phyloP scores from a whole-genome alignment of 495 filamentous ascomycete genomes.

The Talaromyces borbonicus region DNA sequence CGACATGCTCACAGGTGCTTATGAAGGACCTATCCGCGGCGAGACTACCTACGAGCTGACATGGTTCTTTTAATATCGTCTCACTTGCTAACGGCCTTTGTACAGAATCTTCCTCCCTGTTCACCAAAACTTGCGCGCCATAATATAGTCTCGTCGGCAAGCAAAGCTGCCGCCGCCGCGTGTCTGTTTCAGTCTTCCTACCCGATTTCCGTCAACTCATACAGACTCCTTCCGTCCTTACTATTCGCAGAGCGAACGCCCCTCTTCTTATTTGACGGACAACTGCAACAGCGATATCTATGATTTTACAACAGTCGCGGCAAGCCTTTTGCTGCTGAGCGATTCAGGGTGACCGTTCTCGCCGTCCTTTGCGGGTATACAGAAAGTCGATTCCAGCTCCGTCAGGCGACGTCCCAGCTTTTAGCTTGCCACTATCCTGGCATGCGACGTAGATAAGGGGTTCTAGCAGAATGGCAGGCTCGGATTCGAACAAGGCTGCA shows the following conservation, averaged over 20 bases:
- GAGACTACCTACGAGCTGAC: too few species aligned
- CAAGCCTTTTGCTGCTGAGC: slow-evolving; percentile 7
- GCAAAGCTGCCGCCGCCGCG: too few species aligned
- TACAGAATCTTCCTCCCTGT: not conserved
- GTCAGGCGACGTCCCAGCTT: not conserved
- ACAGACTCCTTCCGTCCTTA: too few species aligned
- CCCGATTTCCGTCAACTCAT: too few species aligned
- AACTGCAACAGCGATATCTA: not conserved
- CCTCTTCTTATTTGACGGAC: not conserved
- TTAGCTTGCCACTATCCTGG: not conserved
- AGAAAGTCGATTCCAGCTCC: not conserved
- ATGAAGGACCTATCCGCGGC: too few species aligned
- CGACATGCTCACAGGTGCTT: too few species aligned
- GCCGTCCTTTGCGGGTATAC: not conserved
- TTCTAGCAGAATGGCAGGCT: not conserved
- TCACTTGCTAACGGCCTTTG: too few species aligned
- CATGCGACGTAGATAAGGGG: not conserved
- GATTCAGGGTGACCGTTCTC: not conserved
- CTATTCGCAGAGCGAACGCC: too few species aligned
- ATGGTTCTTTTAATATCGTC: too few species aligned
- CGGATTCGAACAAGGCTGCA: not conserved
- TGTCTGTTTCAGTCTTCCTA: too few species aligned
- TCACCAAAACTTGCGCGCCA: too few species aligned
- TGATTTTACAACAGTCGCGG: slow-evolving; percentile 4
- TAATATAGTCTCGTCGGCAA: too few species aligned